Evolutionary conservation across 345 rosid genomes (phyloP).

Genomic region (Melaleuca alternifolia): DNA sequence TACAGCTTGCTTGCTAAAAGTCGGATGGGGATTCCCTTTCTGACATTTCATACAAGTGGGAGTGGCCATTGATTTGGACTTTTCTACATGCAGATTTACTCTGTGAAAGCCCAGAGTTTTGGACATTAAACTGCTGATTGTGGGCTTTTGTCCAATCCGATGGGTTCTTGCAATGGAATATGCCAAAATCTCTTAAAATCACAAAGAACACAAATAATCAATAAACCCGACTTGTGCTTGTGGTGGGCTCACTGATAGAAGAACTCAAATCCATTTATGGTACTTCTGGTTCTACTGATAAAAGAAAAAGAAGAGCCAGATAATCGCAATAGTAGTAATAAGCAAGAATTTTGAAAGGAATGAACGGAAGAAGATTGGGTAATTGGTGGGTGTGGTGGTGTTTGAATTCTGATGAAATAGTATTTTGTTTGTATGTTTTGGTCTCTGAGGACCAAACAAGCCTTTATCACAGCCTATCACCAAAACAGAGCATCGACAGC

Average conservation of each 20-base stretch:
- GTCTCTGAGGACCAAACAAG: slow-evolving; percentile 60
- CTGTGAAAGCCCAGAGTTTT: background rate
- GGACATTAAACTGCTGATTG: background rate
- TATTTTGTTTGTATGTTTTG: slow-evolving; percentile 19
- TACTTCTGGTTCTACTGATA: background rate
- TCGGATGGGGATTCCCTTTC: background rate
- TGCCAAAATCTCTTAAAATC: background rate
- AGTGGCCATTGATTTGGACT: background rate
- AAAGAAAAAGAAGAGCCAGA: background rate
- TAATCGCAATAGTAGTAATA: background rate
- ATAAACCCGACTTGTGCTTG: background rate
- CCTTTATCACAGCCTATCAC: slow-evolving; percentile 38
- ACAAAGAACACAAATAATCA: background rate
- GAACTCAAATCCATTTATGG: background rate
- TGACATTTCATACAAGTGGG: background rate
- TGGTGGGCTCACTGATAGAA: background rate
- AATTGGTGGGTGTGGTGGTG: background rate
- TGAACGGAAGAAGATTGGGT: background rate
- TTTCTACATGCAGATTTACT: background rate
- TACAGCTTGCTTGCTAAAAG: background rate
- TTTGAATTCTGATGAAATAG: background rate
- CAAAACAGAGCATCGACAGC: background rate
- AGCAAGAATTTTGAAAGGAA: background rate
- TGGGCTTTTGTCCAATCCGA: background rate
- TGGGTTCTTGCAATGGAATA: background rate